phyloP scores from a whole-genome alignment of 2,329 filamentous ascomycete genomes.

The Chaetomium globosum region DNA sequence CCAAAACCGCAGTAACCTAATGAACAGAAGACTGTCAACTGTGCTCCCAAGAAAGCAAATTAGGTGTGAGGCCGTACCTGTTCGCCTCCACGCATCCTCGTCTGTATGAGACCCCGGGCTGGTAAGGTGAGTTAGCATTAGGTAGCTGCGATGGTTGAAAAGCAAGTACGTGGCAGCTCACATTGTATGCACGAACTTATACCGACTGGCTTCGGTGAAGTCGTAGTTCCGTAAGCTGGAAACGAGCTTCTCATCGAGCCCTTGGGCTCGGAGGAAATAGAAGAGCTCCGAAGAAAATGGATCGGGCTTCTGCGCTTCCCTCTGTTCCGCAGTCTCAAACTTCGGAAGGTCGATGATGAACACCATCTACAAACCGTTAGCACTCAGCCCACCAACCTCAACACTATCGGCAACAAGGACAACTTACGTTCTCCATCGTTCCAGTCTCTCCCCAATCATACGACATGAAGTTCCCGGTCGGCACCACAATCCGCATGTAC shows the following conservation, averaged over 20 bases:
- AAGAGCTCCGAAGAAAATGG: slow-evolving; percentile 70
- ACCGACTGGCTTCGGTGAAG: slow-evolving; percentile 69
- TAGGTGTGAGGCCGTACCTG: slow-evolving; percentile 41
- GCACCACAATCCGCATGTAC: slow-evolving; percentile 78
- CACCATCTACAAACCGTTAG: slow-evolving; percentile 58
- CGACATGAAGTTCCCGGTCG: slow-evolving; percentile 80
- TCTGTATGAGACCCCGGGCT: slow-evolving; percentile 59
- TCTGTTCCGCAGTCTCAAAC: slow-evolving; percentile 43
- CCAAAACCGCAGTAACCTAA: slow-evolving; percentile 75
- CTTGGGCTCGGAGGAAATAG: slow-evolving; percentile 69
- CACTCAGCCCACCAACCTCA: background rate
- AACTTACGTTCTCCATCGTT: slow-evolving; percentile 76
- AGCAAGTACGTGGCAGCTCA: slow-evolving; percentile 46
- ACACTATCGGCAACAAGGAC: slow-evolving; percentile 20
- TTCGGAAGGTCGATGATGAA: slow-evolving; percentile 91
- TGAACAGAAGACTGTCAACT: background rate
- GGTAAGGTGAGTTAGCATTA: background rate
- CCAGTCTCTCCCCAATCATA: slow-evolving; percentile 91
- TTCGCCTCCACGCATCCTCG: slow-evolving; percentile 48
- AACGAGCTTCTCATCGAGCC: slow-evolving; percentile 65
- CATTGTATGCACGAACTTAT: slow-evolving; percentile 87
- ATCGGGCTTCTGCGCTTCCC: slow-evolving; percentile 44
- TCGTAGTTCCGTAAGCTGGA: slow-evolving; percentile 76
- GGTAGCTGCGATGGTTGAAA: background rate
- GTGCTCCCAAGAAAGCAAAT: no score